A percentile compares a stretch with the other conserved stretches of the same genome.
These are phyloP conservation scores for Fusarium caatingaense DNA, from an alignment of 2,329 filamentous ascomycete genomes.

Conservation along the genomic window DNA sequence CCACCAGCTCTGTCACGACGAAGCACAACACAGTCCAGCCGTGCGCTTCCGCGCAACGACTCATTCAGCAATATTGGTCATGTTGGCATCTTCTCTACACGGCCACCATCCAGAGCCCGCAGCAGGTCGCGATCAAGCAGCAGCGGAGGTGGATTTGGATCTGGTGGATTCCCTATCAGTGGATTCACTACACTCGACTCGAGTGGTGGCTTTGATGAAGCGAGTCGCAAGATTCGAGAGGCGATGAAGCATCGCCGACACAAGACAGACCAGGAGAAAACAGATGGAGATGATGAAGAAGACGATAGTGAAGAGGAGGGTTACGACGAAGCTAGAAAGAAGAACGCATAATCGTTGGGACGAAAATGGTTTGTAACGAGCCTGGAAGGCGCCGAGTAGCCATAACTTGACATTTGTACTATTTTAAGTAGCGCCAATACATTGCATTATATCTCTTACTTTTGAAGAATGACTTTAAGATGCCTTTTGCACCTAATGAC, in stretches of 20 bases:
- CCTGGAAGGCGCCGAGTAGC: background rate
- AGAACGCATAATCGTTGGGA: slow-evolving; percentile 48
- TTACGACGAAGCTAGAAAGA: slow-evolving; percentile 58
- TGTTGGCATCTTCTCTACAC: slow-evolving; percentile 90
- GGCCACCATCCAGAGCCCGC: slow-evolving; percentile 82
- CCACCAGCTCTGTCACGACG: slow-evolving; percentile 56
- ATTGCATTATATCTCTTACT: slow-evolving; percentile 4
- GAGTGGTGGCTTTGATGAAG: slow-evolving; percentile 81
- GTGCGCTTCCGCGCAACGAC: slow-evolving; percentile 82
- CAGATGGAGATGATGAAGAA: slow-evolving; percentile 50
- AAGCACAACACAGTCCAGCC: slow-evolving; percentile 66
- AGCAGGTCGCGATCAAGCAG: slow-evolving; percentile 78
- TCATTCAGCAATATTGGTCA: slow-evolving; percentile 90
- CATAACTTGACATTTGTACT: slow-evolving; percentile 31
- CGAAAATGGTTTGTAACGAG: background rate
- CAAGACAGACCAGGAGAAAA: slow-evolving; percentile 60
- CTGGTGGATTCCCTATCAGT: slow-evolving; percentile 72
- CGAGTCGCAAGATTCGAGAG: slow-evolving; percentile 83
- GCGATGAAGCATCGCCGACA: slow-evolving; percentile 78
- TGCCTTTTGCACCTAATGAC: slow-evolving; percentile 17
- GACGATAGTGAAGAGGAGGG: slow-evolving; percentile 58
- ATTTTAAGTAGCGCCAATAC: slow-evolving; percentile 16
- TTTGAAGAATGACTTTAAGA: background rate
- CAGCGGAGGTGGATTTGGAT: slow-evolving; percentile 70
- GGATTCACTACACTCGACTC: slow-evolving; percentile 76